Conservation (phyloP, 495 filamentous ascomycete genomes). For the Penicillium turbatum region DNA sequence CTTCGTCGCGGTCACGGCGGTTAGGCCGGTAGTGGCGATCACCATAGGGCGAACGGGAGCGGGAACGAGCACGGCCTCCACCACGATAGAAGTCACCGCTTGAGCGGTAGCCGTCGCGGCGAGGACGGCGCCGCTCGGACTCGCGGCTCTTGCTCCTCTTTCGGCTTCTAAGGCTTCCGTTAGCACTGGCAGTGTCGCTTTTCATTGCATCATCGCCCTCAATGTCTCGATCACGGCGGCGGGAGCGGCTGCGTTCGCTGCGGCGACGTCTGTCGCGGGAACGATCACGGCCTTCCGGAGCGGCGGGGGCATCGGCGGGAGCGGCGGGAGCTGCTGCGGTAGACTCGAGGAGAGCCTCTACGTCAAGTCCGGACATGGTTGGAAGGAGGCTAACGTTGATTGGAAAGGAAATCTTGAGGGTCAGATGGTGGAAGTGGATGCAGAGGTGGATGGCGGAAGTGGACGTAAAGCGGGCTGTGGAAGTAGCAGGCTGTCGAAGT, state of each 20-base stretch:
- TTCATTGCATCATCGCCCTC: slow-evolving; percentile 66
- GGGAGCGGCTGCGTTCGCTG: slow-evolving; percentile 60
- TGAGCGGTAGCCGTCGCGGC: slow-evolving; percentile 64
- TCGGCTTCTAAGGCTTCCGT: slow-evolving; percentile 78
- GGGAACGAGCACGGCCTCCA: slow-evolving; percentile 62
- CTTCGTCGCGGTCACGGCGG: slow-evolving; percentile 23
- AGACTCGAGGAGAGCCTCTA: slow-evolving; percentile 90
- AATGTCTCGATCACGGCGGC: slow-evolving; percentile 53
- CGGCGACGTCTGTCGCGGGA: slow-evolving; percentile 57
- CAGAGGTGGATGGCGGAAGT: slow-evolving; percentile 31
- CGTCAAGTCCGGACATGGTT: slow-evolving; percentile 84
- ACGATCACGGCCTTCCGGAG: slow-evolving; percentile 52
- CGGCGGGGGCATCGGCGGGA: slow-evolving; percentile 48
- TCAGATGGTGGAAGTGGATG: slow-evolving; percentile 40
- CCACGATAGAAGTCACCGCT: slow-evolving; percentile 73
- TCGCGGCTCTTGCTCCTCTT: slow-evolving; percentile 78
- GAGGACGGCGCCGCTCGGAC: slow-evolving; percentile 71
- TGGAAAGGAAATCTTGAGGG: slow-evolving; percentile 36
- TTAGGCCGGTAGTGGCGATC: slow-evolving; percentile 74
- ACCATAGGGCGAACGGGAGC: slow-evolving; percentile 70
- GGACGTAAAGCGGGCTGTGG: slow-evolving; percentile 26
- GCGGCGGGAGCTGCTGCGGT: slow-evolving; percentile 60
- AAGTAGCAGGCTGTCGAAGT: slow-evolving; percentile 23
- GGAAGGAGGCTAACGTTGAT: slow-evolving; percentile 8
- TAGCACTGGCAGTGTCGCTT: slow-evolving; percentile 75